Conservation (phyloP, 2,329 filamentous ascomycete species). For the Arthroderma sp. region DNA sequence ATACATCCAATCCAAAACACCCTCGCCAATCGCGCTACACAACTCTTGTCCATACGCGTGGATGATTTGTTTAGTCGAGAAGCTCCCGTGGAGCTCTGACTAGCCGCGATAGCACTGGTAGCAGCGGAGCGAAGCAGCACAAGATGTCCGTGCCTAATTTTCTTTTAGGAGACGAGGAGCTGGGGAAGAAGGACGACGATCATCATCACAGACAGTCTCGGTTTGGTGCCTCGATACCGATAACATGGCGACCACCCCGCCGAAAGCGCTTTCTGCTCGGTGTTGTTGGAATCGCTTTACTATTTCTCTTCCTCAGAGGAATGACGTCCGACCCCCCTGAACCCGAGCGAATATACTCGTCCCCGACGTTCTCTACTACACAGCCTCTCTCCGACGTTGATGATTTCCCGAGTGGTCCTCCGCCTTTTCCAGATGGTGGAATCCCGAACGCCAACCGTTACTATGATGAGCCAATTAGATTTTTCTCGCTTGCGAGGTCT, state of each 20-base stretch:
- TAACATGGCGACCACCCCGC: conserved; percentile 21
- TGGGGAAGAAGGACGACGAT: conserved; percentile 53
- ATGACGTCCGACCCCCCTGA: not conserved
- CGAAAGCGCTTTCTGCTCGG: conserved; percentile 39
- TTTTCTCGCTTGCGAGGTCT: conserved; percentile 49
- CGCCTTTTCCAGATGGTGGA: conserved; percentile 10
- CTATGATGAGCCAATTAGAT: conserved; percentile 59
- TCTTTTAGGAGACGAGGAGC: conserved; percentile 44
- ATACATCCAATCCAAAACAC: too few relatives aligned
- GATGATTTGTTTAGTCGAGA: too few relatives aligned
- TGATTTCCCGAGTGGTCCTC: conserved; percentile 6
- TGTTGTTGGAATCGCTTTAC: conserved; percentile 33
- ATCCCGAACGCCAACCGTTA: conserved; percentile 24
- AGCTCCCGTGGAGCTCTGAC: too few relatives aligned
- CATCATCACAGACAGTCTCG: conserved; percentile 29
- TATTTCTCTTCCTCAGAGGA: conserved; percentile 49
- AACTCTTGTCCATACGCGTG: too few relatives aligned
- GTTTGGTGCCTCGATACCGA: conserved; percentile 19
- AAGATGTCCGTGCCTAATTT: too few relatives aligned
- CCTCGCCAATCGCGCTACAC: too few relatives aligned
- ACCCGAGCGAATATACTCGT: not conserved
- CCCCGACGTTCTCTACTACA: not conserved
- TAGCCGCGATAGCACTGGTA: too few relatives aligned
- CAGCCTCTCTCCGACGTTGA: not conserved
- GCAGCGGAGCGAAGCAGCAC: too few relatives aligned